phyloP scores from a whole-genome alignment of 306 rosid genomes.

The Erythrophleum fordii region DNA sequence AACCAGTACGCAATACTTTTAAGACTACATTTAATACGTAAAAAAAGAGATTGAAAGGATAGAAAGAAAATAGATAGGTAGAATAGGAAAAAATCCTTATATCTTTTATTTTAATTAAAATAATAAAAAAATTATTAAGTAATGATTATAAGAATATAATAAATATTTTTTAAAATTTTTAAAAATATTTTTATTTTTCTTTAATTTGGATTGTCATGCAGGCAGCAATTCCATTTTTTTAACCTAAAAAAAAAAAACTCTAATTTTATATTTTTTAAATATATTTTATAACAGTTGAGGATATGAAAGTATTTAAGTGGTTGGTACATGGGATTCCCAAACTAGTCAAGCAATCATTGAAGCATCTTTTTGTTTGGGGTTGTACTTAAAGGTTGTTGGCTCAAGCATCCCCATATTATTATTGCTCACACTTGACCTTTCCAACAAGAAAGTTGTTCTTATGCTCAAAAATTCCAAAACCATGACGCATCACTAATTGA shows the following conservation, averaged over 20 bases:
- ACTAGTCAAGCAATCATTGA: background rate
- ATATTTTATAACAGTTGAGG: background rate
- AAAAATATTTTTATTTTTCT: no score
- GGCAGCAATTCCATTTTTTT: no score
- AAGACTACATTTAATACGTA: no score
- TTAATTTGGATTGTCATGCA: no score
- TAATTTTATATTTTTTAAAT: background rate
- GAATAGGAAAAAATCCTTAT: no score
- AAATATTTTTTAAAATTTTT: no score
- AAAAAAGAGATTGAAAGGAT: no score
- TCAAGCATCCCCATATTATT: background rate
- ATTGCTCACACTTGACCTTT: background rate
- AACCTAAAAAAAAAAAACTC: no score
- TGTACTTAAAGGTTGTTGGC: background rate
- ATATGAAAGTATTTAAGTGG: background rate
- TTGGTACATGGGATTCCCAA: slow-evolving; percentile 22
- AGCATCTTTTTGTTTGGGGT: background rate
- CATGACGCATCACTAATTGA: background rate
- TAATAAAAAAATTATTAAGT: no score
- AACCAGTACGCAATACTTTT: background rate
- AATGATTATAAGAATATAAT: no score
- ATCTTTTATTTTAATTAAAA: no score
- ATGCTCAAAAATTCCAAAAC: background rate
- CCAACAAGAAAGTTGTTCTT: background rate
- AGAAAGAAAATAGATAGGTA: no score